Evolutionary conservation across 768 basidiomycete genomes (phyloP).

Genomic region (Tylopilus subfusipes): DNA sequence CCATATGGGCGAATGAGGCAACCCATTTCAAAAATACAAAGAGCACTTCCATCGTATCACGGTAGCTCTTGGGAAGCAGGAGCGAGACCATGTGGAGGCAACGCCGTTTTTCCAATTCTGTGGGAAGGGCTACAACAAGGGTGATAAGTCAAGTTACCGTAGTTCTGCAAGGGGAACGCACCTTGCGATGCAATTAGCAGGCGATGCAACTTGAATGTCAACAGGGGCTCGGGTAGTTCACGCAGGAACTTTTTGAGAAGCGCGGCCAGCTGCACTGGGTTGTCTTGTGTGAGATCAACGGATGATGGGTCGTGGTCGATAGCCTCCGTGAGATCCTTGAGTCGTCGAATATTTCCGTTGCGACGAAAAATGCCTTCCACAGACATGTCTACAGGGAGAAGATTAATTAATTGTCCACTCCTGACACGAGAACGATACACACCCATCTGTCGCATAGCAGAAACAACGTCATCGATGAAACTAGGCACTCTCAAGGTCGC

Average conservation of each 20-base stretch:
- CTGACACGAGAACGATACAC: slow-evolving; percentile 24
- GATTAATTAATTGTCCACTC: slow-evolving; percentile 1
- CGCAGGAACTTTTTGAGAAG: slow-evolving; percentile 96
- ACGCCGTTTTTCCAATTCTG: slow-evolving; percentile 74
- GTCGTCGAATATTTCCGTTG: slow-evolving; percentile 93
- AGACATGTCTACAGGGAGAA: slow-evolving; percentile 77
- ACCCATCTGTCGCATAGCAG: slow-evolving; percentile 99
- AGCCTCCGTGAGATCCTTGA: slow-evolving; percentile 87
- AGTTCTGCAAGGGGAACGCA: slow-evolving; percentile 40
- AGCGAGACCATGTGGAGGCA: slow-evolving; percentile 83
- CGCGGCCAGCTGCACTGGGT: slow-evolving; percentile 95
- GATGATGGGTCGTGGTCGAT: slow-evolving; percentile 92
- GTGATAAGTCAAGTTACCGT: slow-evolving; percentile 9
- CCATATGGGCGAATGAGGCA: slow-evolving; percentile 96
- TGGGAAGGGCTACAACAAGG: slow-evolving; percentile 54
- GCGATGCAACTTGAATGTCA: slow-evolving; percentile 92
- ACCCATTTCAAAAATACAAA: slow-evolving; percentile 99
- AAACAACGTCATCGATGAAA: slow-evolving; percentile 97
- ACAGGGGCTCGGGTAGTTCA: slow-evolving; percentile 91
- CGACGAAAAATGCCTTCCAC: slow-evolving; percentile 98
- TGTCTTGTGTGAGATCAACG: slow-evolving; percentile 91
- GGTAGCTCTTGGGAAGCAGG: slow-evolving; percentile 86
- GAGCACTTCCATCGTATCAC: slow-evolving; percentile 96
- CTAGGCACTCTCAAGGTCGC: slow-evolving; percentile 86
- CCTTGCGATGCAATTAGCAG: slow-evolving; percentile 86